Evolutionary conservation across 768 basidiomycete species (phyloP).

Genomic region (Termitomyces sp.): DNA sequence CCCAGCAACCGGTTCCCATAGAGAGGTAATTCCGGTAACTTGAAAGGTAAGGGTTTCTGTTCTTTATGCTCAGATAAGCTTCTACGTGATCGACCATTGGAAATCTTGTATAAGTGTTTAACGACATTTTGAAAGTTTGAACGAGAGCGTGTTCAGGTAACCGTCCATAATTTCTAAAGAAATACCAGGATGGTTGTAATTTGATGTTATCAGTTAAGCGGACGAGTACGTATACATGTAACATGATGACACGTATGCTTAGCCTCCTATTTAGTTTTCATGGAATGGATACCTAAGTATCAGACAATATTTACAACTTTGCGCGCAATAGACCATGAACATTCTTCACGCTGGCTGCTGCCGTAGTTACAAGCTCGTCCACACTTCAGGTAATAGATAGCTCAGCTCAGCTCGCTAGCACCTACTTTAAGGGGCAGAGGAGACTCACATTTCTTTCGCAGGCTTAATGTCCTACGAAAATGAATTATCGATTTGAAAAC

Average conservation of each 20-base stretch:
- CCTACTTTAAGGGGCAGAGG: background rate
- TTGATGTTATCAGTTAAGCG: too few relatives aligned
- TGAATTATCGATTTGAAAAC: constrained; percentile 7
- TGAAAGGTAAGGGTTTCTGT: too few relatives aligned
- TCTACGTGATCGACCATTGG: too few relatives aligned
- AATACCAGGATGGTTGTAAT: too few relatives aligned
- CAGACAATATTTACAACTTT: constrained; percentile 39
- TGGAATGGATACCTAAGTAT: background rate
- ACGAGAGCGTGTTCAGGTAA: too few relatives aligned
- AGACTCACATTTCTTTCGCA: constrained; percentile 76
- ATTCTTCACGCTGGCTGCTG: constrained; percentile 50
- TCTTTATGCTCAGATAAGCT: too few relatives aligned
- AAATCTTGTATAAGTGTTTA: too few relatives aligned
- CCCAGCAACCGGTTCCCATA: too few relatives aligned
- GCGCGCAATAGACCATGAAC: constrained; percentile 44
- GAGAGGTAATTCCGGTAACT: too few relatives aligned
- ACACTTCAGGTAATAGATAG: constrained; percentile 47
- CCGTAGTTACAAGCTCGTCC: constrained; percentile 76
- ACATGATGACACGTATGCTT: background rate
- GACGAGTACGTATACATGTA: too few relatives aligned
- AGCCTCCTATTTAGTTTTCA: background rate
- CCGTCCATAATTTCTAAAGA: too few relatives aligned
- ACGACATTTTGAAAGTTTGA: too few relatives aligned
- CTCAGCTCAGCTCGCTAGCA: constrained; percentile 4
- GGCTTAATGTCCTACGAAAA: constrained; percentile 66